A percentile compares a stretch with the other conserved stretches of the same genome.
Conservation (phyloP, 1,284 basidiomycete genomes). For the Pseudozyma flocculosa region DNA sequence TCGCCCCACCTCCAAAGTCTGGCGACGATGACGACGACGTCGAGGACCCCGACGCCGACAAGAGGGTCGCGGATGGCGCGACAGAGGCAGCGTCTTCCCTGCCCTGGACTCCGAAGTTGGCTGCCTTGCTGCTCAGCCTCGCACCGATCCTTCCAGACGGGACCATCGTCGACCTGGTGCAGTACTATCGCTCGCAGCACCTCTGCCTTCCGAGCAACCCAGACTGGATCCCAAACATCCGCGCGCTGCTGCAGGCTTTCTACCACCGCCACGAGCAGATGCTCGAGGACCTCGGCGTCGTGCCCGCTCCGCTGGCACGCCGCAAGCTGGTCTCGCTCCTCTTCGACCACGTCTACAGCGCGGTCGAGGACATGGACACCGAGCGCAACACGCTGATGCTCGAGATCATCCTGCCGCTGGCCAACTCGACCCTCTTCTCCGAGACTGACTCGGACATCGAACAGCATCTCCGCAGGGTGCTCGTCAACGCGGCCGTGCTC, state of each 20-base stretch:
- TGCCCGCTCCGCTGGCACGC: constrained; percentile 22
- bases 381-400: constrained; percentile 44
- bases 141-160: constrained; percentile 50
- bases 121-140: constrained; percentile 44
- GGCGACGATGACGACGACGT: constrained; percentile 1
- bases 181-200: constrained; percentile 45
- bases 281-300: not conserved
- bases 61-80: too few species aligned
- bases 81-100: constrained; percentile 11
- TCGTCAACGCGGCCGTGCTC: constrained; percentile 51
- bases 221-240: constrained; percentile 50
- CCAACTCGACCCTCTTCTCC: constrained; percentile 32
- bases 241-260: constrained; percentile 46
- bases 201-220: constrained; percentile 51
- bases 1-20: constrained; percentile 4
- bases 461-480: constrained; percentile 28
- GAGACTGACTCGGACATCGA: constrained; percentile 41
- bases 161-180: constrained; percentile 43
- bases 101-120: constrained; percentile 45
- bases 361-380: constrained; percentile 47
- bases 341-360: constrained; percentile 50
- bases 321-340: constrained; percentile 40
- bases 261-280: constrained; percentile 39
- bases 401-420: constrained; percentile 46
- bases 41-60: constrained; percentile 11